Evolutionary conservation across 2,329 filamentous ascomycete genomes (phyloP).

Genomic region (Zarea fungicola): DNA sequence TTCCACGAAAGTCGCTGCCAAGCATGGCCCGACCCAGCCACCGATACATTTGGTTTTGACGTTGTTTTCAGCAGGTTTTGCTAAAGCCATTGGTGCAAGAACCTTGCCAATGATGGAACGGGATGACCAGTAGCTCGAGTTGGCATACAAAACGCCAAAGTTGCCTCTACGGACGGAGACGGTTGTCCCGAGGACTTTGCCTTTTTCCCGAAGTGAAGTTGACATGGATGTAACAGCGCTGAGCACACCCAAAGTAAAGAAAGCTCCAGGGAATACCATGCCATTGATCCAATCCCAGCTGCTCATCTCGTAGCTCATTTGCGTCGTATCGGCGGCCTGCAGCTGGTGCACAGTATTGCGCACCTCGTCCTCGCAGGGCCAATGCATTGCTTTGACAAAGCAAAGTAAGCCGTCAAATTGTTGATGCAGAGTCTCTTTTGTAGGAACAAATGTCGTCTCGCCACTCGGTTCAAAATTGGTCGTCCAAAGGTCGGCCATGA

Average conservation of each 20-base stretch:
- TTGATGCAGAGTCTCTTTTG: background rate
- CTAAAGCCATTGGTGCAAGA: background rate
- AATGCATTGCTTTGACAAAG: slow-evolving; percentile 1
- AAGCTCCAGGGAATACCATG: background rate
- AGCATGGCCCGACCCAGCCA: background rate
- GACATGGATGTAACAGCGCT: background rate
- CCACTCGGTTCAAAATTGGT: background rate
- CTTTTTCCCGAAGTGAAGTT: background rate
- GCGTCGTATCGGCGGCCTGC: background rate
- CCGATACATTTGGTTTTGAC: background rate
- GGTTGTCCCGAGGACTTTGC: background rate
- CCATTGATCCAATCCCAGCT: background rate
- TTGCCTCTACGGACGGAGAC: background rate
- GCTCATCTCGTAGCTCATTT: slow-evolving; percentile 3
- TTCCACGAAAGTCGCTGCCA: background rate
- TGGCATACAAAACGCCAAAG: background rate
- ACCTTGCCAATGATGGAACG: slow-evolving; percentile 1
- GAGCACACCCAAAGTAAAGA: background rate
- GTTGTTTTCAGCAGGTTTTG: background rate
- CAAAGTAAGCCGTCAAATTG: background rate
- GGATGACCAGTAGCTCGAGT: background rate
- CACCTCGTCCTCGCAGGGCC: background rate
- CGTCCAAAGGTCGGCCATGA: slow-evolving; percentile 1
- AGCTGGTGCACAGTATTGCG: background rate
- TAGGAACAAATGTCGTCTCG: background rate